Evolutionary conservation across 2,329 filamentous ascomycete species (phyloP).

Genomic region (Pseudogymnoascus sp.): DNA sequence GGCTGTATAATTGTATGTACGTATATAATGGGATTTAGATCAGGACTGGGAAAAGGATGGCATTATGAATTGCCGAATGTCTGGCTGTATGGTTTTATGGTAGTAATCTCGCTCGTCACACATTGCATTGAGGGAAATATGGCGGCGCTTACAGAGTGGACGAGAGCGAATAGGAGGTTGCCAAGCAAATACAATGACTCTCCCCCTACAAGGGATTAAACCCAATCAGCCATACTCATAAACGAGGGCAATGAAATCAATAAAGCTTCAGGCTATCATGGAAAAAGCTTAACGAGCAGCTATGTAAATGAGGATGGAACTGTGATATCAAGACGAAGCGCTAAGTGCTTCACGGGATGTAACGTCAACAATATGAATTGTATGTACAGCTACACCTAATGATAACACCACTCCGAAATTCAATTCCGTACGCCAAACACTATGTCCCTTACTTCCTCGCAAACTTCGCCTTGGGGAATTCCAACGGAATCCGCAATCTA

Average conservation of each 20-base stretch:
- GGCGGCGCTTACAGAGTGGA: not conserved
- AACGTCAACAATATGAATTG: not conserved
- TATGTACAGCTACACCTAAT: conserved; percentile 4
- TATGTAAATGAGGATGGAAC: not conserved
- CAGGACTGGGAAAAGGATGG: not conserved
- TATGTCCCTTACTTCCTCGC: conserved; percentile 17
- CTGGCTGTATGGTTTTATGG: not conserved
- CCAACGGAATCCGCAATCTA: conserved; percentile 66
- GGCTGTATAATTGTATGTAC: not conserved
- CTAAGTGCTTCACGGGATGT: not conserved
- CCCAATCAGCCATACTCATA: not conserved
- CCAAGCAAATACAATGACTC: not conserved
- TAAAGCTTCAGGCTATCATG: not conserved
- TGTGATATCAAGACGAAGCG: not conserved
- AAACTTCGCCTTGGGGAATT: conserved; percentile 60
- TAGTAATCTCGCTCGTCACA: not conserved
- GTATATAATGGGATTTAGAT: conserved; percentile 1
- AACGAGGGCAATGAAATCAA: not conserved
- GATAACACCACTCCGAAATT: not conserved
- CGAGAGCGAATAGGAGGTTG: not conserved
- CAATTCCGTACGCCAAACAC: not conserved
- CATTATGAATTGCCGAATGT: not conserved
- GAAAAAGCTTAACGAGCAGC: too few species aligned
- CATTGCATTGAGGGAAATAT: not conserved
- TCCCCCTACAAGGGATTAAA: not conserved